Base-by-base conservation (phyloP, 192 early-diverging fungal genomes). In the Backusella mclennaniae region DNA sequence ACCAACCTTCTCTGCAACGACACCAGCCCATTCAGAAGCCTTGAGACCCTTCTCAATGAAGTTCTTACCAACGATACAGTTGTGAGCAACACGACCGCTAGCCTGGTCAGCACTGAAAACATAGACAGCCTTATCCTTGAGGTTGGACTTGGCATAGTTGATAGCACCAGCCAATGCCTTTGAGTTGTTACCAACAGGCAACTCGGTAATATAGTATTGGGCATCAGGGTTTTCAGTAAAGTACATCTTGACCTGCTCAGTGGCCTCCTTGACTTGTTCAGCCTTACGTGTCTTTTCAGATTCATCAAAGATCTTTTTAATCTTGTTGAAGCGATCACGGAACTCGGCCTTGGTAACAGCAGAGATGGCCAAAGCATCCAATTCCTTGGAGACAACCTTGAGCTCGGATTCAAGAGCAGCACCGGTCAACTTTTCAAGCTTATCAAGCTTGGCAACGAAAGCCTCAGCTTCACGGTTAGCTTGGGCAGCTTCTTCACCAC, bases 1-100 rank as follows among this genome's bases (percentile, higher is more conserved):
- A 35, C 94, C 95, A 66, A 99, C 86, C 33, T 90, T 87, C 69
- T 91, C 85, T 31, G 89, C 80, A n/a, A 98, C 95, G 35, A 90
- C 92, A 23, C 88, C 86, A 19, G 96, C 95, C 98, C 98, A 99
- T 26, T 94, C 96, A 59, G 85, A 89, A 36, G 97, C 98, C 86
- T 93, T 96, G 69, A 99, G 84, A 2, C 95, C 95, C 75, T 92
- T 90, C 6, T 79, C 85, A 75, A 94, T 86, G 23, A 94, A 80
- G 21, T 84, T 84, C 88, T 95, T 93, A 75, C 89, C 87, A 17
- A 98, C 95, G 63, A 96, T 87, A 76, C 94, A 95, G 77, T 89
- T 89, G 83, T 96, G 93, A 11, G 89, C 83, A 4, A 99, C 93
- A 74, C 92, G 92, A 46, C 88, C 86, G 15, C 80, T 86, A 12